Conservation (phyloP, 371 early-diverging fungal genomes). For the Lichtheimia ornata region DNA sequence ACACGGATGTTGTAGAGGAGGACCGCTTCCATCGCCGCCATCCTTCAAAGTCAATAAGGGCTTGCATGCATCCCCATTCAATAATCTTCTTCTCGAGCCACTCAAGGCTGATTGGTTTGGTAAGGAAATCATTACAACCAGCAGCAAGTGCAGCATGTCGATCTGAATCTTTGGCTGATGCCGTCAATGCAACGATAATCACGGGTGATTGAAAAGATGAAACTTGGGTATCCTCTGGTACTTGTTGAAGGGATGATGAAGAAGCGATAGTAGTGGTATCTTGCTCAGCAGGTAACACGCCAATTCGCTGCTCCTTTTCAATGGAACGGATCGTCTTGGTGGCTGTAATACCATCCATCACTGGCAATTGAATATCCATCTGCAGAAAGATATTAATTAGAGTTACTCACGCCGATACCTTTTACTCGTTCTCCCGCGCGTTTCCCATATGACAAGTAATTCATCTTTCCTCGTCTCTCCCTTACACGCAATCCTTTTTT, state of each 20-base stretch:
- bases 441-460: not conserved
- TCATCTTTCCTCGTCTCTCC: no score
- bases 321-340: slow-evolving; percentile 72
- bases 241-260: not conserved
- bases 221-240: not conserved
- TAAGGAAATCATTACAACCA: slow-evolving; percentile 90
- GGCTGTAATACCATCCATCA: slow-evolving; percentile 82
- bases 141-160: slow-evolving; percentile 80
- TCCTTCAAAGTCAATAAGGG: slow-evolving; percentile 83
- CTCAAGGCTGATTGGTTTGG: slow-evolving; percentile 82
- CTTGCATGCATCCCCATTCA: slow-evolving; percentile 94
- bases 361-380: slow-evolving; percentile 87
- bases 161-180: slow-evolving; percentile 77
- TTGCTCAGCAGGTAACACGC: slow-evolving; percentile 42
- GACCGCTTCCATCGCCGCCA: slow-evolving; percentile 73
- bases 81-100: slow-evolving; percentile 88
- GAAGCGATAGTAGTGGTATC: slow-evolving; percentile 2
- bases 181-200: slow-evolving; percentile 89
- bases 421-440: not conserved
- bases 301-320: slow-evolving; percentile 67
- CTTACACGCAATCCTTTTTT: no score
- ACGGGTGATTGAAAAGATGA: slow-evolving; percentile 67
- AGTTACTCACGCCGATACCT: slow-evolving; percentile 1
- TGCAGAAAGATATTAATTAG: slow-evolving; percentile 16
- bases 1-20: slow-evolving; percentile 3